Base-by-base conservation (phyloP, 441 rosid genomes). In the Arabidopsis lyrata region DNA sequence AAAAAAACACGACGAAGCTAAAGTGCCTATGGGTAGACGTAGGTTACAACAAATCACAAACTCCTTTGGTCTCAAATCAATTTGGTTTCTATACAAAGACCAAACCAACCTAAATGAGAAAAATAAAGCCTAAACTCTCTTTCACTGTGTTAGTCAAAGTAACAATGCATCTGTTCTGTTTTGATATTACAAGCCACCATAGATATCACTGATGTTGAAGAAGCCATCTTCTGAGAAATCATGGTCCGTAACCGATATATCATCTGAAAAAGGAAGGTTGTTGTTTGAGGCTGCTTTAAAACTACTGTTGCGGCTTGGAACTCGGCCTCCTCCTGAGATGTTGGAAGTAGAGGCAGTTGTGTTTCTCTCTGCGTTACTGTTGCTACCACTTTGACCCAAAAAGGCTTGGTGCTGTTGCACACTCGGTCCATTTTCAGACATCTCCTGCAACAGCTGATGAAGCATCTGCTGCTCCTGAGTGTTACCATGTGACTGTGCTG, bases 271-370 rank as follows among this genome's bases (percentile, higher is more conserved):
- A 65, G 83, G 90, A 59, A 80, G 85, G 77, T 76, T 84, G 67
- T 82, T 85, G 84, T 88, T 87, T 5, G 97, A 80, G 20, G 86
- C 82, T 70, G 81, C 87, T 84, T 91, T 91, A 63, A 90, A 89
- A 60, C 99, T 91, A 82, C 85, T 92, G 84, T 95, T 90, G 80
- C 92, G 82, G 82, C 93, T 86, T 5, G 92, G 78, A 12, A 83
- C 82, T 31, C 84, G 85, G 45, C 84, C 81, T 56, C 85, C 68
- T 70, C 83, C 89, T 11, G 90, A 79, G 32, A 83, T 74, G 50
- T 80, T 82, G 47, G 89, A 73, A 31, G 85, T 54, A 13, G 91
- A 71, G 5, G 64, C 72, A 15, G 77, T 66, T 70, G 73, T 66
- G 22, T 56, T 77, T 44, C 80, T 72, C 72, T 70, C 67, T 76